Evolutionary conservation across 1,284 basidiomycete genomes (phyloP).

Genomic region (Apiotrichum veenhuisii): DNA sequence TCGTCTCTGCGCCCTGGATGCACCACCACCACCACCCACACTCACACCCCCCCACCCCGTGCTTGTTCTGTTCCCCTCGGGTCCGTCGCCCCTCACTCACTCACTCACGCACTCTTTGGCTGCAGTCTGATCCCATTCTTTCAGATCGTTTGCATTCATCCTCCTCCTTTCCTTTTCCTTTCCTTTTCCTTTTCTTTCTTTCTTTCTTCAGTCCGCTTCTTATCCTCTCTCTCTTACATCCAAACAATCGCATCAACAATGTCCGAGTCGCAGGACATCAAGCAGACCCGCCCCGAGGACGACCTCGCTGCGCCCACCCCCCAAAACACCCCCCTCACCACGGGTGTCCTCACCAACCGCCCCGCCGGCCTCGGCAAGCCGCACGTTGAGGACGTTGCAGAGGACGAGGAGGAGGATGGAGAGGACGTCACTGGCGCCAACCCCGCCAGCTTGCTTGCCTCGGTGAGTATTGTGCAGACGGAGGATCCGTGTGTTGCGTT

Average conservation of each 20-base stretch:
- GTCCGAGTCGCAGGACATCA: conserved; percentile 44
- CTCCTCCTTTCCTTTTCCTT: background rate
- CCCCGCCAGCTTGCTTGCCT: conserved; percentile 48
- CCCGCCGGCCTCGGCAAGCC: conserved; percentile 61
- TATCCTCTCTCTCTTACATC: background rate
- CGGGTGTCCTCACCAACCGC: conserved; percentile 63
- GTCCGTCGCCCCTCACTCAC: background rate
- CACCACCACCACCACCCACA: too few relatives aligned
- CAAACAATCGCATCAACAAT: conserved; percentile 25
- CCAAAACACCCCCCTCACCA: conserved; percentile 72
- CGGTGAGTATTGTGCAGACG: conserved; percentile 45
- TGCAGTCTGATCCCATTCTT: background rate
- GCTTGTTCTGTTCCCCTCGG: too few relatives aligned
- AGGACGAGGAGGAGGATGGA: conserved; percentile 51
- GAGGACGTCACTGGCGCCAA: conserved; percentile 54
- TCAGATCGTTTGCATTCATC: background rate
- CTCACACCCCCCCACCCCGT: too few relatives aligned
- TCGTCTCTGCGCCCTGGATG: too few relatives aligned
- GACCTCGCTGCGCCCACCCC: conserved; percentile 63
- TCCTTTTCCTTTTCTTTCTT: background rate
- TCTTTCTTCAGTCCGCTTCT: background rate
- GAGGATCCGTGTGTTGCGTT: too few relatives aligned
- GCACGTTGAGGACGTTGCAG: conserved; percentile 64
- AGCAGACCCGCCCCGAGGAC: conserved; percentile 28
- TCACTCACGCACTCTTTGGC: background rate